Evolutionary conservation across 23 red algal species (phyloP).

Genomic region (Agarophyton chilense): DNA sequence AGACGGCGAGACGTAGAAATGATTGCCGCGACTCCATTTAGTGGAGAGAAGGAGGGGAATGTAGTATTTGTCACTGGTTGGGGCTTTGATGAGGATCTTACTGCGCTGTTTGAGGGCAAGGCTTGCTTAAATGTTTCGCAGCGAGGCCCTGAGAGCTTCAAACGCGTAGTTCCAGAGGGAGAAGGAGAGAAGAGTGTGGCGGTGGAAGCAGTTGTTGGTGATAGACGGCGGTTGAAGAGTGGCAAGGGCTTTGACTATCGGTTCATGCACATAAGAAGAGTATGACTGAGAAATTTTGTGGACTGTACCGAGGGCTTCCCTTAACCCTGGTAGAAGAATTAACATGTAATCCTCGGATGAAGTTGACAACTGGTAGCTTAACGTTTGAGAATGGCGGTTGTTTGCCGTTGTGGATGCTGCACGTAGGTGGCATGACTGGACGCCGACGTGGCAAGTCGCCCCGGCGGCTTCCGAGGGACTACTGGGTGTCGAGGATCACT

Average conservation of each 20-base stretch:
- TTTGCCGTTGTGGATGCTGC: too few species aligned
- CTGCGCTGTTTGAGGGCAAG: slow-evolving; percentile 54
- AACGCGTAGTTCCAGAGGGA: slow-evolving; percentile 11
- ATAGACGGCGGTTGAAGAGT: background rate
- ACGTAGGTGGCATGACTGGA: too few species aligned
- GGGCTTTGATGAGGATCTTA: slow-evolving; percentile 14
- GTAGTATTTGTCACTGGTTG: slow-evolving; percentile 37
- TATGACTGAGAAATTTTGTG: background rate
- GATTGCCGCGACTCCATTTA: slow-evolving; percentile 52
- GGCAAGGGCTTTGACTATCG: slow-evolving; percentile 1
- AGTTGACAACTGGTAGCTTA: too few species aligned
- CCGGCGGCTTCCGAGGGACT: too few species aligned
- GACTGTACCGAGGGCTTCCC: background rate
- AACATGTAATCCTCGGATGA: too few species aligned
- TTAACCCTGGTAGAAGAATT: too few species aligned
- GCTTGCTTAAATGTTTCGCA: slow-evolving; percentile 28
- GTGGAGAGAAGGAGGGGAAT: slow-evolving; percentile 54
- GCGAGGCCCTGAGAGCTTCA: background rate
- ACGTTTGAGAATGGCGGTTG: too few species aligned
- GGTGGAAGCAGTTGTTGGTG: background rate
- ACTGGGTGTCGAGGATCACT: too few species aligned
- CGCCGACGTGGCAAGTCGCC: too few species aligned
- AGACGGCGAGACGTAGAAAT: slow-evolving; percentile 4
- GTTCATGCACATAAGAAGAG: background rate
- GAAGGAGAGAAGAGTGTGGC: slow-evolving; percentile 5